Evolutionary conservation across 1,284 basidiomycete species (phyloP), one percentile per base, ranked within the genome.

Genomic region (Volvariella volvacea): DNA sequence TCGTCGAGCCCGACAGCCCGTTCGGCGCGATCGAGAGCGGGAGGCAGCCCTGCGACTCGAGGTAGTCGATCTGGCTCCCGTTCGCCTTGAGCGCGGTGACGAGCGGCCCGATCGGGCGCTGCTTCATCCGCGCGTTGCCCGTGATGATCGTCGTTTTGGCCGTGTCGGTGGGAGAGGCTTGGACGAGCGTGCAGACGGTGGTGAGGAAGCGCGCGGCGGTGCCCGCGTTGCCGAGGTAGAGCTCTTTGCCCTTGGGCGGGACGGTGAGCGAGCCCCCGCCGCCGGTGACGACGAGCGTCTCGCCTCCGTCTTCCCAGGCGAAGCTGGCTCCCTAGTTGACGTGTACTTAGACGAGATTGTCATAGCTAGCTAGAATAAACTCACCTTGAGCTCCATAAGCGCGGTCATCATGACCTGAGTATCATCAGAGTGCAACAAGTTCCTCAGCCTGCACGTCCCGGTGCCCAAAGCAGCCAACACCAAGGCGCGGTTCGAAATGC

Each of bases 401-500:
- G 92, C 92, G 14, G 83, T 76, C 92, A 99, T 98, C 96, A 99
- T 99, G 47, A 99, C 95, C 55, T 93, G 92, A 0, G 95, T 99
- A 63, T 99, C 95, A 58, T 99, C 95, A 7, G 93, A 98, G 62
- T 98, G 94, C 34, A 99, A 73, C 14, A 98, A 70, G 59, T 98
- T 98, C 63, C 76, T 86, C 41, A 99, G 71, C 46, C 85, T 76
- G 65, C 93, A 96, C 0, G 87, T 92, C 10, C 95, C 95, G 38
- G 77, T 79, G 0, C 83, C 91, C 12, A 99, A 79, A 0, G 96
- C 93, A 6, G 96, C 95, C 17, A 99, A 80, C 1, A 99, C 83
- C 36, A 99, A 73, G 0, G 92, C 93, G 37, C 96, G 83, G 65
- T 99, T 99, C 2, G 93, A 97, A 56, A 99, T 90, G 56, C 90